Evolutionary conservation across 805 yeast genomes (phyloP).

Genomic region (Saccharomycopsis fodiens): DNA sequence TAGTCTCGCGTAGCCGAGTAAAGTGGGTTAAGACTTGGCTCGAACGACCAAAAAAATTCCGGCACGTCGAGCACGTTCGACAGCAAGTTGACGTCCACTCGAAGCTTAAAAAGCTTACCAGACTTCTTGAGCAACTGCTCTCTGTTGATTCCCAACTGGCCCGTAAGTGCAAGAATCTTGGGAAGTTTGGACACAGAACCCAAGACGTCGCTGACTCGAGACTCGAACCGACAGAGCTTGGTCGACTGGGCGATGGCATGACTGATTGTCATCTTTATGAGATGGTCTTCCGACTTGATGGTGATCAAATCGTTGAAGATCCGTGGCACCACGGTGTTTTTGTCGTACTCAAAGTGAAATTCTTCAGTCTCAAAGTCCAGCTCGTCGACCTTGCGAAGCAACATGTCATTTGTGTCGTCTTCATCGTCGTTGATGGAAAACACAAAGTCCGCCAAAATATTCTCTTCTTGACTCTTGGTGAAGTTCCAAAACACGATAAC

Average conservation of each 20-base stretch:
- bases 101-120: slow-evolving; percentile 79
- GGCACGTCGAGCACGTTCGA: slow-evolving; percentile 93
- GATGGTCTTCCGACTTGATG: slow-evolving; percentile 81
- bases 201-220: slow-evolving; percentile 77
- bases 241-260: slow-evolving; percentile 97
- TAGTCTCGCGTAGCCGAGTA: slow-evolving; percentile 87
- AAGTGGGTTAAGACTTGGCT: slow-evolving; percentile 90
- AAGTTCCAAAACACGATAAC: slow-evolving; percentile 98
- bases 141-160: slow-evolving; percentile 75
- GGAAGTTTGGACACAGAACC: slow-evolving; percentile 86
- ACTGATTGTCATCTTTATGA: slow-evolving; percentile 85
- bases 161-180: slow-evolving; percentile 82
- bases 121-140: slow-evolving; percentile 82
- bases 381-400: slow-evolving; percentile 70
- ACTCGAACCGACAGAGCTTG: slow-evolving; percentile 83
- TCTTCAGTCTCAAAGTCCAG: slow-evolving; percentile 91
- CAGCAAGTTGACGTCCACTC: slow-evolving; percentile 89
- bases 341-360: slow-evolving; percentile 43
- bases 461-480: slow-evolving; percentile 86
- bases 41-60: slow-evolving; percentile 91
- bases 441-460: slow-evolving; percentile 81
- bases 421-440: slow-evolving; percentile 37
- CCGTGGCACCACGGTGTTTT: slow-evolving; percentile 53
- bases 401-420: slow-evolving; percentile 35
- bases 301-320: slow-evolving; percentile 94